Evolutionary conservation across 345 rosid genomes (phyloP), one percentile per base, ranked within the genome.

Genomic region (Cardamine occulta): DNA sequence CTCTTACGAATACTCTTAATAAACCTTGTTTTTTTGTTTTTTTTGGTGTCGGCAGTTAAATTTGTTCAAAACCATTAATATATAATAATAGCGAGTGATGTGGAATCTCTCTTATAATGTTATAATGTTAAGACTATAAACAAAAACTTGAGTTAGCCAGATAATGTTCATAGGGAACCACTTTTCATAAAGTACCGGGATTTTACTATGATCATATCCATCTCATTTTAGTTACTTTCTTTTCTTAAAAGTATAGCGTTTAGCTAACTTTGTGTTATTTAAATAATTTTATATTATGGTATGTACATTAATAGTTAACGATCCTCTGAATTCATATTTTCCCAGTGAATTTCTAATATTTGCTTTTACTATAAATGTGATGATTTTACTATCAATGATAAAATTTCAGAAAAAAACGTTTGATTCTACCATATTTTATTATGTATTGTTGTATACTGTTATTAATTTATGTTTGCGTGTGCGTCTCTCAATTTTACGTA

Each of bases 91-190:
- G 5, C 2, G 28, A 59, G n/a, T 59, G 45, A 35, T 35, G 9
- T 59, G 18, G 17, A 35, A 60, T 34, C 8, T 18, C 64, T 34
- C 14, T 35, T 37, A 14, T 7, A 59, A 0, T 28, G 6, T 34
- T 18, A 17, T 11, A n/a, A 57, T n/a, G 62, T 48, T 12, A 49
- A 66, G 58, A 12, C 44, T 66, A 49, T 31, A 49, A 66, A 66
- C 71, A 66, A 66, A 66, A 34, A 66, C 21, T 49, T 49, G 70
- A 49, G 47, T 66, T 66, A 66, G 32, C 47, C 47, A 19, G n/a
- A 66, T 49, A 1, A 32, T 31, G 7, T 48, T 66, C 42, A 28
- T 28, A 6, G 42, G 42, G 10, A 47, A 47, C 28, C 21, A 47
- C 28, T 51, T 49, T 66, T 66, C 29, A 32, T 66, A 49, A 66